These are phyloP conservation scores for Vitellaria paradoxa DNA, from an alignment of 179 eudicot species.

Conservation along the genomic window DNA sequence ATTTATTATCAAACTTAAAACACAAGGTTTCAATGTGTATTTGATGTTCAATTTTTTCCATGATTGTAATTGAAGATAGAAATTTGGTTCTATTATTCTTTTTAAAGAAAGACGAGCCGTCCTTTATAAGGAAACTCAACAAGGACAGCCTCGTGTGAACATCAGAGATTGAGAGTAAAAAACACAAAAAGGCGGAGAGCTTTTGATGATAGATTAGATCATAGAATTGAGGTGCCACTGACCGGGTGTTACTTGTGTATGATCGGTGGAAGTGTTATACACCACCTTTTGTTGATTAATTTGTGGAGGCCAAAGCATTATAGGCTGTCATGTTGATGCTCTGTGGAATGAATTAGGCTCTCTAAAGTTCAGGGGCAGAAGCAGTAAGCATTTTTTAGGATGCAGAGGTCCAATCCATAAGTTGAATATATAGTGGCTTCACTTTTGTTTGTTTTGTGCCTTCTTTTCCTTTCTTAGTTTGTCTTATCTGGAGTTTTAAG, in stretches of 20 bases:
- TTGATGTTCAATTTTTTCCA: neutral
- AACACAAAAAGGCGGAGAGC: neutral
- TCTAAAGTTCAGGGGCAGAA: neutral
- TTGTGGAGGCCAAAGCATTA: neutral
- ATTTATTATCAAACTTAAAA: neutral
- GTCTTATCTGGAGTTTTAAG: neutral
- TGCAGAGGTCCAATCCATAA: neutral
- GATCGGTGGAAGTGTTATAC: neutral
- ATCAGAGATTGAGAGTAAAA: neutral
- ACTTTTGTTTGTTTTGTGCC: neutral
- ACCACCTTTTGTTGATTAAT: neutral
- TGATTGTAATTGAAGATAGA: neutral
- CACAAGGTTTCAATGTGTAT: neutral
- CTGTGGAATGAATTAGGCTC: neutral
- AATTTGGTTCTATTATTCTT: neutral
- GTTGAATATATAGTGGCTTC: neutral
- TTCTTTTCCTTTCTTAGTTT: neutral
- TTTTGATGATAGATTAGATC: neutral
- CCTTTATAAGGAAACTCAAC: neutral
- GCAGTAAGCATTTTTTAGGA: neutral
- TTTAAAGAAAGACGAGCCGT: constrained; percentile 1
- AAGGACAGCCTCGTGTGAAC: neutral
- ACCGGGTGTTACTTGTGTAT: neutral
- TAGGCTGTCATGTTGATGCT: neutral
- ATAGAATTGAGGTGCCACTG: neutral